A percentile compares a stretch with the other conserved stretches of the same genome.
Evolutionary conservation across 495 filamentous ascomycete genomes (phyloP).

Genomic region (Pseudoneurospora amorphoporcata): DNA sequence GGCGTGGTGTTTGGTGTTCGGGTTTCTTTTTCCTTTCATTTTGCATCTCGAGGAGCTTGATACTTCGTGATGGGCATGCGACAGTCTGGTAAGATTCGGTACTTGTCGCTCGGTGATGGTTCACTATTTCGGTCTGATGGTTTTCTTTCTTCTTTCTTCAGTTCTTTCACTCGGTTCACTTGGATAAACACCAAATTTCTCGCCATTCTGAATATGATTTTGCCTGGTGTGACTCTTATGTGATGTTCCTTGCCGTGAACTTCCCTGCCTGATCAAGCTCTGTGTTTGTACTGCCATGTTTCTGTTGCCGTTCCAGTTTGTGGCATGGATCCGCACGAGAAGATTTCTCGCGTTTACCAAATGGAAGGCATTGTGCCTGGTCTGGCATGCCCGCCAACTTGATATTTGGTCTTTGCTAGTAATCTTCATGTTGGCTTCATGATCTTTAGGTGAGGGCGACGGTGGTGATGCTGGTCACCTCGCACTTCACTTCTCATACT

Average conservation of each 20-base stretch:
- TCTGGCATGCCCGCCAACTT: too few relatives aligned
- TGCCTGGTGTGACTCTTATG: not conserved
- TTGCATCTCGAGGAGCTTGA: not conserved
- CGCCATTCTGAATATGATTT: not conserved
- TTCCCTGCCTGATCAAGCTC: not conserved
- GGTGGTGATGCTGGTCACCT: too few relatives aligned
- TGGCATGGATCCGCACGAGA: not conserved
- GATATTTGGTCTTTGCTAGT: too few relatives aligned
- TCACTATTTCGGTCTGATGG: too few relatives aligned
- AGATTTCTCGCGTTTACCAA: too few relatives aligned
- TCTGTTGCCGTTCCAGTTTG: not conserved
- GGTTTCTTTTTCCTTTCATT: too few relatives aligned
- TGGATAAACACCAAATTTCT: not conserved
- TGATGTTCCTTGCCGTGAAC: not conserved
- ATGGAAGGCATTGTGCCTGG: too few relatives aligned
- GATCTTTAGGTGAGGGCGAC: too few relatives aligned
- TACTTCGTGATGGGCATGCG: not conserved
- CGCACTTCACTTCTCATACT: too few relatives aligned
- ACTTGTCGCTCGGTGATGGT: not conserved
- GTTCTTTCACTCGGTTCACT: not conserved
- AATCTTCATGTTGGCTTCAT: too few relatives aligned
- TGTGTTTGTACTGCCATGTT: not conserved
- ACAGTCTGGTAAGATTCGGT: constrained; percentile 5
- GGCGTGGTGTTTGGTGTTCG: not conserved
- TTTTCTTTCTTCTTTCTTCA: too few relatives aligned